Evolutionary conservation across 495 filamentous ascomycete species (phyloP), one percentile per base, ranked within the genome.

Genomic region (Friedmanniomyces simplex): DNA sequence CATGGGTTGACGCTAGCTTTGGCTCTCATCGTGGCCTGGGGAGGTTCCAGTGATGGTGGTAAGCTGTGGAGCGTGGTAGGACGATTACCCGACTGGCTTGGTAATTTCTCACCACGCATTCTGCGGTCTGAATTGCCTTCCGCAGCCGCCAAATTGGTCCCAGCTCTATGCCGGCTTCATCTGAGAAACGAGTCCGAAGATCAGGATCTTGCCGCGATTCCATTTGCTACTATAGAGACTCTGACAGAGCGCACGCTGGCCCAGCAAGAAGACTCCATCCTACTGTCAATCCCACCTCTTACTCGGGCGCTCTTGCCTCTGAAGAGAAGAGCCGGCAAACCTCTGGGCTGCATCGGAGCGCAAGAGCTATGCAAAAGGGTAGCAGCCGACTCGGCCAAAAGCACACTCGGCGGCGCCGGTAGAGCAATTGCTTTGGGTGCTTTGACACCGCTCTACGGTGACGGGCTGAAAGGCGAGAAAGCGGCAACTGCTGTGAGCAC

Each of bases 1-100:
- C 70, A 72, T 57, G 70, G 70, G 11, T 58, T 72, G 0, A 39
- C 66, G 0, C 46, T 68, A 37, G 20, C 66, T 11, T 54, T 71
- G 25, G 57, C 65, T 3, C 52, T 46, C 20, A 39, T 67, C 18
- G 51, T 71, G 18, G 24, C 41, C 11, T 21, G 3, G 7, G 32
- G 24, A 16, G 6, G 6, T 18, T 22, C 1, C 5, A 5, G 16
- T 14, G 14, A 16, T 13, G 28, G 10, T 41, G 7, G n/a, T 20
- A 24, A 46, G 13, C 16, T 56, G 16, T 45, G 46, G 46, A 3
- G 18, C 6, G 18, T 57, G 1, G 22, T 59, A 18, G 18, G 42
- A 10, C 51, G 45, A 21, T 37, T 63, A 3, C 25, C 22, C 1
- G 14, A 52, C 2, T 47, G 20, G 25, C 34, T 58, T 0, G 22